A percentile compares a stretch with the other conserved stretches of the same genome.
These are phyloP conservation scores for Neonectria neomacrospora DNA, from an alignment of 2,329 filamentous ascomycete genomes.

Conservation along the genomic window DNA sequence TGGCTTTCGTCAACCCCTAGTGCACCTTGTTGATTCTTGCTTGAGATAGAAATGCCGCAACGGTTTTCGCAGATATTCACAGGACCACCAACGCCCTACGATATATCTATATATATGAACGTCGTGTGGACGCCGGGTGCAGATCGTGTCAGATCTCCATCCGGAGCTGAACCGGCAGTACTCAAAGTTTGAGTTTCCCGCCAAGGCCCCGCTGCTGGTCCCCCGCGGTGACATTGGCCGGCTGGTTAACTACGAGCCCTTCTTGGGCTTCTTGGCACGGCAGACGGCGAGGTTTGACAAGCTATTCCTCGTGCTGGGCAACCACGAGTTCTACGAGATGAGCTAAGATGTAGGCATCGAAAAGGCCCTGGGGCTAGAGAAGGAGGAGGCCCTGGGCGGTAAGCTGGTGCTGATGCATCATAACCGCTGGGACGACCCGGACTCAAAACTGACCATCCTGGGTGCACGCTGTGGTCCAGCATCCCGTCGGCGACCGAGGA, in stretches of 20 bases:
- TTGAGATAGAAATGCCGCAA: conserved; percentile 30
- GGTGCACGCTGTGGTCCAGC: conserved; percentile 69
- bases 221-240: conserved; percentile 63
- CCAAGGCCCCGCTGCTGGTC: conserved; percentile 55
- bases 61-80: conserved; percentile 37
- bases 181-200: conserved; percentile 53
- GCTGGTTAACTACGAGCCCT: conserved; percentile 58
- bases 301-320: conserved; percentile 62
- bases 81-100: conserved; percentile 24
- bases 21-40: not conserved
- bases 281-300: conserved; percentile 56
- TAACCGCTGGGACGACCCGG: conserved; percentile 52
- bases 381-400: conserved; percentile 52
- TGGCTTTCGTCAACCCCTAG: not conserved
- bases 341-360: conserved; percentile 52
- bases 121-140: conserved; percentile 38
- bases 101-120: too few relatives aligned
- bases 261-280: conserved; percentile 55
- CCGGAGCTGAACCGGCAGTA: conserved; percentile 60
- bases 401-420: conserved; percentile 58
- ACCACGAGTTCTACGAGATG: conserved; percentile 65
- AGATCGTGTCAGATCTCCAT: conserved; percentile 62
- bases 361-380: conserved; percentile 50
- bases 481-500: conserved; percentile 54
- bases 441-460: conserved; percentile 60